A percentile compares a stretch with the other conserved stretches of the same genome.
Conservation (phyloP, 2,329 filamentous ascomycete species). For the Penicillium italicum region DNA sequence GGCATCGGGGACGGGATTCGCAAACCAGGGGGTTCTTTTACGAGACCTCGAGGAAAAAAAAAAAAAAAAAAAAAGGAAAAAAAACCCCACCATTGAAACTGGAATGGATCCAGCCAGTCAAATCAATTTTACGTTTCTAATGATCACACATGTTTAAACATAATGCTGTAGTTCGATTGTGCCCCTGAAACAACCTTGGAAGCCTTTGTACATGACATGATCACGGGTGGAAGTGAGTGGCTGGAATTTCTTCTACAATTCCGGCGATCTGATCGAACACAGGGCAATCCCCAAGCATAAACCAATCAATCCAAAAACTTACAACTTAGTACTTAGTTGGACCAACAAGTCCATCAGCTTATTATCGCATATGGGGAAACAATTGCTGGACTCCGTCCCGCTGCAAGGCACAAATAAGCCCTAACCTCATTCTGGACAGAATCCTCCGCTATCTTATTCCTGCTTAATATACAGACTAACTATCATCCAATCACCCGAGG, state of each 20-base stretch:
- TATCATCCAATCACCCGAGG: not conserved
- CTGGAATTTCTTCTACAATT: not conserved
- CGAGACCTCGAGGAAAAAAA: not conserved
- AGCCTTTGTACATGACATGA: not conserved
- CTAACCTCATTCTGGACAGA: not conserved
- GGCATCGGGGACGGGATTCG: not conserved
- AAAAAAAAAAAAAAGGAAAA: not conserved
- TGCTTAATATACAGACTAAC: not conserved
- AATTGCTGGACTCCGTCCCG: too few relatives aligned
- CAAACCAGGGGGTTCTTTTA: not conserved
- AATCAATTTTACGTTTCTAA: conserved; percentile 4
- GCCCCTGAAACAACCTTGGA: not conserved
- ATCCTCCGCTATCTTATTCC: not conserved
- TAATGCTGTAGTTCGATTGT: not conserved
- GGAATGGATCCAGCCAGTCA: not conserved
- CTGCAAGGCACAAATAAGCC: not conserved
- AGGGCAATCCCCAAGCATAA: not conserved
- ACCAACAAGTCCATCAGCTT: too few relatives aligned
- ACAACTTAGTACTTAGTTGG: too few relatives aligned
- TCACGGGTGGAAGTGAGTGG: not conserved
- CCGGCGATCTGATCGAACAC: too few relatives aligned
- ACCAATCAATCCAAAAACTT: not conserved
- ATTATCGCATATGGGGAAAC: not conserved
- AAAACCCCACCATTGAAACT: not conserved
- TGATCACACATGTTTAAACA: not conserved